A percentile compares a stretch with the other conserved stretches of the same genome.
Conservation (phyloP, 2,329 filamentous ascomycete species). For the Pseudopithomyces chartarum region DNA sequence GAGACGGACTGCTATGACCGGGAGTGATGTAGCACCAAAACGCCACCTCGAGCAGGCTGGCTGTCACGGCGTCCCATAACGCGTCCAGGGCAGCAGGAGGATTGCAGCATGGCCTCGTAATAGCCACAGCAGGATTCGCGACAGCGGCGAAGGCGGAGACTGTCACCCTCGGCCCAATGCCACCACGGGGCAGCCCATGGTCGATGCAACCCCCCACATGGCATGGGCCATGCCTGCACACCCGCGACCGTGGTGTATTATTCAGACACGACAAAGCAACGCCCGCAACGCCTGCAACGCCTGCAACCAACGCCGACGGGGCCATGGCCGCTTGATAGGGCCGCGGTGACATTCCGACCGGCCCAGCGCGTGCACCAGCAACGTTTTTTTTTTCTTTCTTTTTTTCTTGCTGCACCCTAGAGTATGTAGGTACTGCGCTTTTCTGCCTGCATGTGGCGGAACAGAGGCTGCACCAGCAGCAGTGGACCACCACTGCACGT, state of each 20-base stretch:
- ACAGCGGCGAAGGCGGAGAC: neutral
- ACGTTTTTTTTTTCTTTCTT: too few relatives aligned
- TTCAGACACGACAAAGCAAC: slow-evolving; percentile 41
- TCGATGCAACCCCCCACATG: slow-evolving; percentile 30
- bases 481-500: too few relatives aligned
- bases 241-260: slow-evolving; percentile 28
- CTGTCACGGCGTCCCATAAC: too few relatives aligned
- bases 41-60: slow-evolving; percentile 10
- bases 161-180: slow-evolving; percentile 14
- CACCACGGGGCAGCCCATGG: slow-evolving; percentile 19
- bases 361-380: too few relatives aligned
- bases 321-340: neutral
- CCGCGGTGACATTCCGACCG: neutral
- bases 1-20: slow-evolving; percentile 19
- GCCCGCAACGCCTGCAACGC: neutral
- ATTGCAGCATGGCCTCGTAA: slow-evolving; percentile 26
- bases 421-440: too few relatives aligned
- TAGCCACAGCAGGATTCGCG: slow-evolving; percentile 29
- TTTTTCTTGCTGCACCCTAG: too few relatives aligned
- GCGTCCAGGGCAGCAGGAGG: slow-evolving; percentile 22
- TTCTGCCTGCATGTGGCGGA: neutral
- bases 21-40: slow-evolving; percentile 16
- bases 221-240: slow-evolving; percentile 20
- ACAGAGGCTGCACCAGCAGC: too few relatives aligned
- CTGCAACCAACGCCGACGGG: neutral